phyloP scores from a whole-genome alignment of 495 filamentous ascomycete species.

The Articulospora tetracladia region DNA sequence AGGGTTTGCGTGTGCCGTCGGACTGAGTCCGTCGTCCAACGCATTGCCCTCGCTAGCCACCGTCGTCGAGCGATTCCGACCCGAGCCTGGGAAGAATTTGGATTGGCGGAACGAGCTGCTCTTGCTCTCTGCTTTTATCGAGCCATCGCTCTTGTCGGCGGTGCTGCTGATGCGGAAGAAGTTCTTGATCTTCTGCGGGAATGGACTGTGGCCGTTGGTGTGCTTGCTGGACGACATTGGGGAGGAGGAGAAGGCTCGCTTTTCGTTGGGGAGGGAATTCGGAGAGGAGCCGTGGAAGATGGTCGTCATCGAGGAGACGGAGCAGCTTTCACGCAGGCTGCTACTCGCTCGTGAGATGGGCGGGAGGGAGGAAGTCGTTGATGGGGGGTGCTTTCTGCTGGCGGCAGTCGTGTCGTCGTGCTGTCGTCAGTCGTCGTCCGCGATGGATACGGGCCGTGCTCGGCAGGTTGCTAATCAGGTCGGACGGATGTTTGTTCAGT shows the following conservation, averaged over 20 bases:
- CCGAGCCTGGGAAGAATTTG: slow-evolving; percentile 74
- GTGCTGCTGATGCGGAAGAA: slow-evolving; percentile 95
- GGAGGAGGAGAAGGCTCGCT: slow-evolving; percentile 25
- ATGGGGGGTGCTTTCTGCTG: no score
- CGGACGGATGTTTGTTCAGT: neutral
- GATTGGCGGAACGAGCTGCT: slow-evolving; percentile 73
- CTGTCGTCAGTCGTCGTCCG: neutral
- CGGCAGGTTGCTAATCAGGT: slow-evolving; percentile 17
- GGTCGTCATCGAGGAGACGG: slow-evolving; percentile 21
- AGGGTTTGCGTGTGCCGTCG: slow-evolving; percentile 91
- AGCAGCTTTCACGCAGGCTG: slow-evolving; percentile 24
- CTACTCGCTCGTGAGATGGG: slow-evolving; percentile 14
- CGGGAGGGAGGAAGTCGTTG: neutral
- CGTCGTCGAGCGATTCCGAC: slow-evolving; percentile 75
- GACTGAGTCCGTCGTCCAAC: slow-evolving; percentile 82
- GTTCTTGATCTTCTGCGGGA: slow-evolving; percentile 88
- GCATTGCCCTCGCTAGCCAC: slow-evolving; percentile 92
- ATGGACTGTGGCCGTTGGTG: slow-evolving; percentile 37
- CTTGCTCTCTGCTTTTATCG: slow-evolving; percentile 48
- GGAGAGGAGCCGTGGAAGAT: slow-evolving; percentile 23
- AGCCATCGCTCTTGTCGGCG: slow-evolving; percentile 30
- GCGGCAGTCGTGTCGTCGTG: no score
- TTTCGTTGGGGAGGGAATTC: slow-evolving; percentile 23
- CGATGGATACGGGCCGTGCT: slow-evolving; percentile 16
- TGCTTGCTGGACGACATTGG: slow-evolving; percentile 27